Conservation (phyloP, 768 basidiomycete species). For the Lactarius quietus region DNA sequence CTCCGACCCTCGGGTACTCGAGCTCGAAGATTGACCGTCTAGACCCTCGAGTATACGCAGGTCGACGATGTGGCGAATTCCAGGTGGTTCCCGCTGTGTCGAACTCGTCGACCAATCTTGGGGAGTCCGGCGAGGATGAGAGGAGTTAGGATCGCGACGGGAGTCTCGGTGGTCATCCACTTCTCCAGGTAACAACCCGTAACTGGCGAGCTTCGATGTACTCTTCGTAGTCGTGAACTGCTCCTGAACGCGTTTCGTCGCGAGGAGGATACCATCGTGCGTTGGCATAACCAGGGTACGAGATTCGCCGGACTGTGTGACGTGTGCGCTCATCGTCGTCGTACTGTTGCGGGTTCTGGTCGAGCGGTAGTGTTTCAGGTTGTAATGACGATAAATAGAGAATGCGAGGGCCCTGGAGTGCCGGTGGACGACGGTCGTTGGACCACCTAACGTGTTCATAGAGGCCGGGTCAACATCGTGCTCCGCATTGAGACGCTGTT, state of each 20-base stretch:
- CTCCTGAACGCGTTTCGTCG: conserved; percentile 74
- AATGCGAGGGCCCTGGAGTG: conserved; percentile 78
- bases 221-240: conserved; percentile 39
- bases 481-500: conserved; percentile 64
- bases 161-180: background rate
- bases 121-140: background rate
- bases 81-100: background rate
- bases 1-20: background rate
- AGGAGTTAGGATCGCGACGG: background rate
- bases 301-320: conserved; percentile 20
- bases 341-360: conserved; percentile 20
- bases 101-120: conserved; percentile 1
- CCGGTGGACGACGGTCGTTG: conserved; percentile 70
- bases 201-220: background rate
- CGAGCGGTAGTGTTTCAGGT: conserved; percentile 29
- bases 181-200: too few species aligned
- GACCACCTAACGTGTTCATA: conserved; percentile 47
- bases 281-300: conserved; percentile 17
- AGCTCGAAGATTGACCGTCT: conserved; percentile 1
- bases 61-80: conserved; percentile 4
- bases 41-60: background rate
- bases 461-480: conserved; percentile 50
- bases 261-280: conserved; percentile 53
- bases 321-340: conserved; percentile 23
- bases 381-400: conserved; percentile 61